These are phyloP conservation scores for Dothistroma pini DNA, from an alignment of 2,329 filamentous ascomycete genomes.

Conservation along the genomic window DNA sequence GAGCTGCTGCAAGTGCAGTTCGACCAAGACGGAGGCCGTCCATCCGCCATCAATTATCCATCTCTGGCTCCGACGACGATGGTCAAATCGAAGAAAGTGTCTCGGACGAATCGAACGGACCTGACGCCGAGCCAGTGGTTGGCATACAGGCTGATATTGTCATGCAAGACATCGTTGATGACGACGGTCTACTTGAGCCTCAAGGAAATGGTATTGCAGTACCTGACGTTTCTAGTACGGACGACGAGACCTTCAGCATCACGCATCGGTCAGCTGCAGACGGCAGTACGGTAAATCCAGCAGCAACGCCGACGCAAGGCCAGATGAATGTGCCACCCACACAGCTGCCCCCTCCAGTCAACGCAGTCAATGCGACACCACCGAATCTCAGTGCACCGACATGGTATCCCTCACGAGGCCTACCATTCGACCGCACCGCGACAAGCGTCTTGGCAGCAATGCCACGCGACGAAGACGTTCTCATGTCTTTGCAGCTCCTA, in stretches of 20 bases:
- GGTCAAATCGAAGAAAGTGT: conserved; percentile 76
- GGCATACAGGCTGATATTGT: conserved; percentile 79
- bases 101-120: conserved; percentile 73
- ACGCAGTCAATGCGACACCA: conserved; percentile 67
- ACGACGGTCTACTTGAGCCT: conserved; percentile 71
- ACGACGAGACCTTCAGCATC: conserved; percentile 89
- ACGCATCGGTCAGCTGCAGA: conserved; percentile 81
- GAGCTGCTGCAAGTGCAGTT: conserved; percentile 47
- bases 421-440: conserved; percentile 29
- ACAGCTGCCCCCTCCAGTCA: conserved; percentile 51
- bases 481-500: conserved; percentile 95
- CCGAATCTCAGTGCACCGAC: conserved; percentile 61
- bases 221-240: conserved; percentile 76
- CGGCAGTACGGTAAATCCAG: conserved; percentile 73
- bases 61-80: conserved; percentile 83
- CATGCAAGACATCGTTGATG: conserved; percentile 83
- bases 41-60: conserved; percentile 83
- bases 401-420: conserved; percentile 28
- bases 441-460: conserved; percentile 80
- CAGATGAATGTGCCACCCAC: conserved; percentile 29
- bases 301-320: conserved; percentile 59
- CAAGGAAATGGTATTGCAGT: conserved; percentile 66
- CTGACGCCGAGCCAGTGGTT: conserved; percentile 70
- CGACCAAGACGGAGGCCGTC: conserved; percentile 70
- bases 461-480: conserved; percentile 93